Conservation (phyloP, 202 grass and related monocot species). For the Musa balbisiana region DNA sequence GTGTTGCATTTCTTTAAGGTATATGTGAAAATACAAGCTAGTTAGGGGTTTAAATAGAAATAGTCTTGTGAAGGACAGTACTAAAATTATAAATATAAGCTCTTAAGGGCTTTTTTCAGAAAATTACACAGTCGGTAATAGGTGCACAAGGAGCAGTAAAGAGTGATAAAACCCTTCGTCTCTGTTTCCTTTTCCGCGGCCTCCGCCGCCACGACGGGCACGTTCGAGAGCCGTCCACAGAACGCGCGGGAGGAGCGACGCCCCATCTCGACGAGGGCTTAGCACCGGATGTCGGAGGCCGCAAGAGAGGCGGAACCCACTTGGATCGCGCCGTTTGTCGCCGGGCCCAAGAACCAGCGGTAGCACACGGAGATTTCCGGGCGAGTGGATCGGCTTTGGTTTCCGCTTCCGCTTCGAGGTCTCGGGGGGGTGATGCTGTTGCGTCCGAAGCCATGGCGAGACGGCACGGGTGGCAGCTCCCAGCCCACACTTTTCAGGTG, state of each 20-base stretch:
- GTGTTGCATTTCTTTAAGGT: too few species aligned
- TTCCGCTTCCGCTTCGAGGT: background rate
- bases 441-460: slow-evolving; percentile 6
- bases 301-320: background rate
- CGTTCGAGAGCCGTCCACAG: slow-evolving; percentile 4
- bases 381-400: background rate
- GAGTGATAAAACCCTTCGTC: background rate
- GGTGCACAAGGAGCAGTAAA: background rate
- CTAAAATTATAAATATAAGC: too few species aligned
- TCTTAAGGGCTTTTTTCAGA: background rate
- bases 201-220: slow-evolving; percentile 7
- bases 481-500: slow-evolving; percentile 26
- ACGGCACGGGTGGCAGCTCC: slow-evolving; percentile 25
- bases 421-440: background rate
- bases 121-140: background rate
- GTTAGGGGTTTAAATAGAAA: too few species aligned
- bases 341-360: background rate
- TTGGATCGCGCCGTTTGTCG: background rate
- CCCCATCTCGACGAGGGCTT: too few species aligned
- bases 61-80: too few species aligned
- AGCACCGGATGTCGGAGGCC: background rate
- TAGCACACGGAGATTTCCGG: too few species aligned
- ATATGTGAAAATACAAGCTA: too few species aligned
- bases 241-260: background rate
- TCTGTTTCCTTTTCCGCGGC: slow-evolving; percentile 12